Conservation (phyloP, 2,329 filamentous ascomycete genomes). For the Metarhizium rileyi region DNA sequence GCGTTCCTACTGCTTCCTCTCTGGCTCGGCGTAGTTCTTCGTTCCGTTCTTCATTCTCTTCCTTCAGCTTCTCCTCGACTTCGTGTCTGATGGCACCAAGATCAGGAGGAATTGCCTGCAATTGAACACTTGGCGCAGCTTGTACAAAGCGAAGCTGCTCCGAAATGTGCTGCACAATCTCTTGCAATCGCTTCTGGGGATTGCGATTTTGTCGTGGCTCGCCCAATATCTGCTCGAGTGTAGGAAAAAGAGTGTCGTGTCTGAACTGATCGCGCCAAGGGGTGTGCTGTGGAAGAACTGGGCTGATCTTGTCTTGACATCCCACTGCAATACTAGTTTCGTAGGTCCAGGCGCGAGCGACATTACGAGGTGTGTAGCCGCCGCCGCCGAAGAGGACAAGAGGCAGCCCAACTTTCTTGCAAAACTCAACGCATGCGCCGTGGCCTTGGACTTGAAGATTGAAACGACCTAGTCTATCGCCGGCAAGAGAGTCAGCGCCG, state of each 20-base stretch:
- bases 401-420: slow-evolving; percentile 71
- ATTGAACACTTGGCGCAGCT: slow-evolving; percentile 78
- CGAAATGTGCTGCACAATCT: slow-evolving; percentile 66
- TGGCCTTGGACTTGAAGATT: slow-evolving; percentile 95
- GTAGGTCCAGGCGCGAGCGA: slow-evolving; percentile 92
- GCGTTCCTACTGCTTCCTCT: slow-evolving; percentile 47
- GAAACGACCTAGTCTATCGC: slow-evolving; percentile 88
- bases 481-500: slow-evolving; percentile 87
- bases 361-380: slow-evolving; percentile 93
- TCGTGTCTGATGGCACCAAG: slow-evolving; percentile 58
- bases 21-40: slow-evolving; percentile 40
- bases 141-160: slow-evolving; percentile 83
- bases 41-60: slow-evolving; percentile 51
- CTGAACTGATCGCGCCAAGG: slow-evolving; percentile 85
- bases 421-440: slow-evolving; percentile 80
- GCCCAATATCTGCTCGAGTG: slow-evolving; percentile 60
- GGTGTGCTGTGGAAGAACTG: slow-evolving; percentile 67
- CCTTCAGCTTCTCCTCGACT: slow-evolving; percentile 57
- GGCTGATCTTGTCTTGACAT: slow-evolving; percentile 57
- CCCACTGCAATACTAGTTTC: slow-evolving; percentile 87
- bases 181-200: slow-evolving; percentile 61
- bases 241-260: slow-evolving; percentile 79
- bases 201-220: slow-evolving; percentile 72
- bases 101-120: slow-evolving; percentile 70
- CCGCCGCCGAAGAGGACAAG: slow-evolving; percentile 88